Conservation (phyloP, 495 filamentous ascomycete genomes). For the Xylaria intraflava region DNA sequence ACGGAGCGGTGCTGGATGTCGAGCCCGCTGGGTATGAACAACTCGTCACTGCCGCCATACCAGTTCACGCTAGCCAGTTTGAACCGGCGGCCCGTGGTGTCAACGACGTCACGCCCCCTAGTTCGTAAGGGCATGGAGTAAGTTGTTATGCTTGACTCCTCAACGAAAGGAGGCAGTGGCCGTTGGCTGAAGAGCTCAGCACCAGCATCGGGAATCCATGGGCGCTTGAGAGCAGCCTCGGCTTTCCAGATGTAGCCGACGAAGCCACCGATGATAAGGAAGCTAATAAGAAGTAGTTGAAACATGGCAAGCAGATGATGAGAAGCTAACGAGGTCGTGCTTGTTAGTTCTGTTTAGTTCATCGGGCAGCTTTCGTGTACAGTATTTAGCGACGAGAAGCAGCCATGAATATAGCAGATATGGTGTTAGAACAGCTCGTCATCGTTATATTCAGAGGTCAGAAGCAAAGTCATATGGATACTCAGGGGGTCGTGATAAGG, state of each 20-base stretch:
- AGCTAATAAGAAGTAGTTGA: conserved; percentile 26
- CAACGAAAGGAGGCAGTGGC: conserved; percentile 34
- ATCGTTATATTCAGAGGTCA: not conserved
- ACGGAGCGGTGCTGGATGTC: conserved; percentile 50
- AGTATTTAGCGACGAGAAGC: not conserved
- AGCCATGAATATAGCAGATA: conserved; percentile 1
- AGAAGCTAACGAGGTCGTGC: not conserved
- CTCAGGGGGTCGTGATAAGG: not conserved
- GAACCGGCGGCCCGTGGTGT: conserved; percentile 43
- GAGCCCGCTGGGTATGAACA: conserved; percentile 54
- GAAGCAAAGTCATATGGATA: not conserved
- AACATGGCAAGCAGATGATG: conserved; percentile 13
- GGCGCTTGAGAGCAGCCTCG: conserved; percentile 32
- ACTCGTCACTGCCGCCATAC: conserved; percentile 56
- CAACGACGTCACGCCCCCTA: conserved; percentile 48
- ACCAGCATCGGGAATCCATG: conserved; percentile 36
- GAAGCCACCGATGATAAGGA: conserved; percentile 29
- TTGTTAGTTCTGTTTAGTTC: not conserved
- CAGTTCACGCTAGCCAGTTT: conserved; percentile 56
- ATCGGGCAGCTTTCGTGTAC: not conserved
- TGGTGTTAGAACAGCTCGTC: not conserved
- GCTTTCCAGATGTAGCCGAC: conserved; percentile 34
- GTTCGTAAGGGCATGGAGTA: conserved; percentile 47
- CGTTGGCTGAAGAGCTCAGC: conserved; percentile 35
- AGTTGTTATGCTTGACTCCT: conserved; percentile 33